These are phyloP conservation scores for Termitomyces eurrhizus DNA, from an alignment of 768 basidiomycete genomes.

Conservation along the genomic window DNA sequence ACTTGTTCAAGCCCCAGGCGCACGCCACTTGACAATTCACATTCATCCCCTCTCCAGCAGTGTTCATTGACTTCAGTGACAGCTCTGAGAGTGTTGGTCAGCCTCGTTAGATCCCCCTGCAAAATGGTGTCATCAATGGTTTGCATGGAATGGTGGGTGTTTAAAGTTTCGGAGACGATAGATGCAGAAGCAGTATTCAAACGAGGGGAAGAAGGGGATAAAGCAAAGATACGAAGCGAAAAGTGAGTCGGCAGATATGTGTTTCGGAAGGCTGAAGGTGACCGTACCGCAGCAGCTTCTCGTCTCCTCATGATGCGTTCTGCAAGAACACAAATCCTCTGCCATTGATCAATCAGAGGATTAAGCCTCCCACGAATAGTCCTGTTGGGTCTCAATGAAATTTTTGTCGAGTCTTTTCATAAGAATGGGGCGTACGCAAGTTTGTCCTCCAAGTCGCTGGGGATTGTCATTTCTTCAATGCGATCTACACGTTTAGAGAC, in stretches of 20 bases:
- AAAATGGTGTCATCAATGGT: slow-evolving; percentile 20
- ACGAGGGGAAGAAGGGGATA: slow-evolving; percentile 30
- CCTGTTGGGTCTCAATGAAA: slow-evolving; percentile 33
- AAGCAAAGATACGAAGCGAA: slow-evolving; percentile 49
- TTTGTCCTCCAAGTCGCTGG: slow-evolving; percentile 89
- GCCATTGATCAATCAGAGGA: slow-evolving; percentile 86
- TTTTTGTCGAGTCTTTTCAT: not conserved
- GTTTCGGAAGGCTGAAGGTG: slow-evolving; percentile 58
- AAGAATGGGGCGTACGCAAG: slow-evolving; percentile 49
- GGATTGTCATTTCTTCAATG: slow-evolving; percentile 89
- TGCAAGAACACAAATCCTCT: slow-evolving; percentile 79
- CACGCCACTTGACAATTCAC: slow-evolving; percentile 77
- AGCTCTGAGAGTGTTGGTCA: slow-evolving; percentile 79
- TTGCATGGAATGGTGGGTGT: slow-evolving; percentile 25
- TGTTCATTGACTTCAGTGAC: slow-evolving; percentile 74
- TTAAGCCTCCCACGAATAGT: slow-evolving; percentile 72
- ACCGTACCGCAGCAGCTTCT: slow-evolving; percentile 89
- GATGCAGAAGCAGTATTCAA: slow-evolving; percentile 29
- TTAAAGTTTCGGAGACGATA: slow-evolving; percentile 28
- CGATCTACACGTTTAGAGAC: slow-evolving; percentile 72
- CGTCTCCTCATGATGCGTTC: slow-evolving; percentile 89
- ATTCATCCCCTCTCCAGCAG: slow-evolving; percentile 84
- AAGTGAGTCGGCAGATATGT: slow-evolving; percentile 69
- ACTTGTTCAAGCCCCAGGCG: slow-evolving; percentile 65
- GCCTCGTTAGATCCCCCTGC: slow-evolving; percentile 79